Base-by-base conservation (phyloP, 2,329 filamentous ascomycete genomes). In the Fusarium zealandicum region DNA sequence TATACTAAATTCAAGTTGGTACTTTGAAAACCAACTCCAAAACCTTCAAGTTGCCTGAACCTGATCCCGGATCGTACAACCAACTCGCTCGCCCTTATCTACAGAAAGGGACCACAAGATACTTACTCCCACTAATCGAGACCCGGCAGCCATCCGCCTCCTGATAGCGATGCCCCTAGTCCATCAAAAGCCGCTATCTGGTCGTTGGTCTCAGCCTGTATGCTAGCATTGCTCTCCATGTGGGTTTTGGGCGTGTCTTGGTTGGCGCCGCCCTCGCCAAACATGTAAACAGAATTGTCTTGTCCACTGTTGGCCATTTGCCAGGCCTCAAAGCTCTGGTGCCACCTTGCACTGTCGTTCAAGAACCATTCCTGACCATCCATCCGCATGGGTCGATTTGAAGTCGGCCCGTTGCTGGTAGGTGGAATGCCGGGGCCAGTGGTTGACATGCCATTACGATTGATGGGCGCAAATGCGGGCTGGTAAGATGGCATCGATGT, bases 331-430 rank as follows among this genome's bases (percentile, higher is more conserved):
- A 85, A 85, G 54, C 82, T 79, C 48, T 83, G 80, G 52, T 85
- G 81, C 81, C 82, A 84, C 54, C 76, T 81, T 20, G 80, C 81
- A 14, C 82, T 78, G 54, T 85, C 83, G 46, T 78, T 83, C 16
- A 85, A 69, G 61, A 84, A 82, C 80, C 81, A 86, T 32, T 84
- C 80, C 55, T 82, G 78, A 8, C 78, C 78, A 54, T 84, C 82
- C 37, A 84, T 71, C 6, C 72, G 71, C 56, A 67, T 50, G 13
- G 49, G 67, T 50, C 51, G 68, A 40, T 35, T 64, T 31, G 60
- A 55, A 6, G 54, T 36, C 36, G 63, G 12, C 16, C 37, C 27
- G 36, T 56, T 55, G 53, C 72, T 49, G 60, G 55, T 50, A 64
- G 70, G 28, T 45, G 45, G 54, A 25, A 63, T 28, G 31, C 61